Percentiles rank a stretch among this genome's conserved stretches.
Conservation (phyloP, 345 rosid species). For the Litchi chinensis region DNA sequence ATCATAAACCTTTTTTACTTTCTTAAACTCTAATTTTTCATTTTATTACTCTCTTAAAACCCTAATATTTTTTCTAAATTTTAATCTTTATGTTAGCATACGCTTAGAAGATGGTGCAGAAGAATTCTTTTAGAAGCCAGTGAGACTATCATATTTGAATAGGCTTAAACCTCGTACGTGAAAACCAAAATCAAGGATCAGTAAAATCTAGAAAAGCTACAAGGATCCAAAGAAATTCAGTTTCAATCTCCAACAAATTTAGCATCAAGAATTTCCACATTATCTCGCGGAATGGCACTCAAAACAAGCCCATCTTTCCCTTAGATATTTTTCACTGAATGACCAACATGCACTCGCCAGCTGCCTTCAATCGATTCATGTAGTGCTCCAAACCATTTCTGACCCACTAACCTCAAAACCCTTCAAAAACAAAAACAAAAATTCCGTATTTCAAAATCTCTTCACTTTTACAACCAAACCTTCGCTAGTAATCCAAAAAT, state of each 20-base stretch:
- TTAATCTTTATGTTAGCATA: constrained; percentile 27
- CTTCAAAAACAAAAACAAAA: constrained; percentile 10
- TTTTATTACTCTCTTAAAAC: no score
- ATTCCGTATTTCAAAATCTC: neutral
- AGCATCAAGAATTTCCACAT: constrained; percentile 34
- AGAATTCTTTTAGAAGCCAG: constrained; percentile 71
- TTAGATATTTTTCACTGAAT: constrained; percentile 20
- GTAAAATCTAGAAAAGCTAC: constrained; percentile 21
- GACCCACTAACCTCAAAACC: constrained; percentile 38
- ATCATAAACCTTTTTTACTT: no score
- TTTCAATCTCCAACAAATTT: constrained; percentile 23
- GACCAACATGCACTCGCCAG: constrained; percentile 25
- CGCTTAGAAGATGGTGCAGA: constrained; percentile 80
- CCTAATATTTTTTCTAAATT: no score
- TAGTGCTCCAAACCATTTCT: constrained; percentile 29
- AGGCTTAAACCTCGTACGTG: constrained; percentile 59
- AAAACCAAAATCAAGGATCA: constrained; percentile 40
- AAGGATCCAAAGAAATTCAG: constrained; percentile 23
- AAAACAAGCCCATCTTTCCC: constrained; percentile 27
- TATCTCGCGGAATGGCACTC: constrained; percentile 37
- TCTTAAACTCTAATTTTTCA: no score
- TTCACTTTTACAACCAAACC: neutral
- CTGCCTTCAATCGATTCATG: constrained; percentile 28
- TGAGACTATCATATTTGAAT: constrained; percentile 50
- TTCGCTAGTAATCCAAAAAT: no score